Evolutionary conservation across 371 early-diverging fungal species (phyloP).

Genomic region (Blastocladiella emersonii): DNA sequence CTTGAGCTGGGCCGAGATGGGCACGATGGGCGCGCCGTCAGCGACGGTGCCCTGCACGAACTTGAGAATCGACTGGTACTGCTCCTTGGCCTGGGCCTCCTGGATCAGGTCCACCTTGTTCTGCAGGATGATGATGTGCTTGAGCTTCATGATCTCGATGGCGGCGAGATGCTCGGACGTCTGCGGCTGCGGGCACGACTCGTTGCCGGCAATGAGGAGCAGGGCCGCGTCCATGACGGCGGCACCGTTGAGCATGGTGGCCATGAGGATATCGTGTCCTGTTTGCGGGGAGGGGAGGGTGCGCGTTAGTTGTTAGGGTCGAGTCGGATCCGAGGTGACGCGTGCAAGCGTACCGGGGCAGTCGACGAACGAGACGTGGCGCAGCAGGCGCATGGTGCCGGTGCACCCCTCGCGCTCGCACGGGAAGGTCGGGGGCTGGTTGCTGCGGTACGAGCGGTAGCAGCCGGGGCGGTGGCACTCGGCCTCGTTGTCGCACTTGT

Average conservation of each 20-base stretch:
- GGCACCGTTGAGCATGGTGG: constrained; percentile 99
- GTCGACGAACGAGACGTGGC: constrained; percentile 99
- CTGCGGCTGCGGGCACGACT: constrained; percentile 99
- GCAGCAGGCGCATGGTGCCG: constrained; percentile 70
- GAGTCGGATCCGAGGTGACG: no score
- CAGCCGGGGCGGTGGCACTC: constrained; percentile 94
- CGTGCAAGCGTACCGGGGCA: constrained; percentile 72
- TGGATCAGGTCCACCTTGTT: constrained; percentile 99
- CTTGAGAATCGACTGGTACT: constrained; percentile 85
- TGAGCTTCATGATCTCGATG: constrained; percentile 98
- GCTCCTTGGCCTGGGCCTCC: constrained; percentile 87
- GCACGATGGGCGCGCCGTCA: constrained; percentile 95
- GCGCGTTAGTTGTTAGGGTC: no score
- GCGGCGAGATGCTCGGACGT: constrained; percentile 99
- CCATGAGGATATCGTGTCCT: constrained; percentile 99
- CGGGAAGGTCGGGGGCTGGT: constrained; percentile 72
- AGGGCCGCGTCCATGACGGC: constrained; percentile 99
- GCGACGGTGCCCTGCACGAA: constrained; percentile 96
- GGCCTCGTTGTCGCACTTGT: constrained; percentile 76
- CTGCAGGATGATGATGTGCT: constrained; percentile 97
- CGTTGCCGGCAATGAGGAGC: constrained; percentile 98
- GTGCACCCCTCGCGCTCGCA: constrained; percentile 87
- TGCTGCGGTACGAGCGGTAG: constrained; percentile 75
- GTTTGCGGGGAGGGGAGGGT: neutral
- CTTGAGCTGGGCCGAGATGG: constrained; percentile 97